A percentile compares a stretch with the other conserved stretches of the same genome.
Conservation (phyloP, 768 basidiomycete species). For the Lactifluus echinatus region DNA sequence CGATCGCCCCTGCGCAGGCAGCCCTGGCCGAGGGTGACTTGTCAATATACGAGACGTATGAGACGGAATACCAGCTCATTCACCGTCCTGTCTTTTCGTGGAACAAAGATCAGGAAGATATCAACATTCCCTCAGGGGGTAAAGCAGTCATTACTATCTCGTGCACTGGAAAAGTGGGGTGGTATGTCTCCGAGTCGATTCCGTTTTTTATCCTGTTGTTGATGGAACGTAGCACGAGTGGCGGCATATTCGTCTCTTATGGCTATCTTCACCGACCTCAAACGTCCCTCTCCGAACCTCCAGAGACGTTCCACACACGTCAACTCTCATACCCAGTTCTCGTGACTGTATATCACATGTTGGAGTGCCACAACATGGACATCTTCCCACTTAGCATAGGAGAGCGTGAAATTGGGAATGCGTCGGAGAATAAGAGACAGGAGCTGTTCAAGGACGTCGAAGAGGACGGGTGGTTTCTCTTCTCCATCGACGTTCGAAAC, state of each 20-base stretch:
- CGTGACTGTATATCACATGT: slow-evolving; percentile 92
- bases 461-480: slow-evolving; percentile 70
- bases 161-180: slow-evolving; percentile 87
- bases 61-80: slow-evolving; percentile 76
- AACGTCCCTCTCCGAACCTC: slow-evolving; percentile 25
- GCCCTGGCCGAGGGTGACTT: slow-evolving; percentile 73
- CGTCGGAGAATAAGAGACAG: slow-evolving; percentile 21
- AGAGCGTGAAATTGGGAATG: slow-evolving; percentile 14
- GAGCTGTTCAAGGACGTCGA: slow-evolving; percentile 36
- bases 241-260: slow-evolving; percentile 79
- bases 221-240: slow-evolving; percentile 49
- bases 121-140: slow-evolving; percentile 62
- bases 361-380: slow-evolving; percentile 81
- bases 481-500: slow-evolving; percentile 87
- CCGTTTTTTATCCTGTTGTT: not conserved
- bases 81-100: slow-evolving; percentile 77
- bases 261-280: slow-evolving; percentile 48
- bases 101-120: slow-evolving; percentile 36
- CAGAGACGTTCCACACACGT: slow-evolving; percentile 70
- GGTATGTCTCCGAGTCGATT: slow-evolving; percentile 44
- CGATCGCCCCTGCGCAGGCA: slow-evolving; percentile 65
- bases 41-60: slow-evolving; percentile 79
- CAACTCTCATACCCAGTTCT: slow-evolving; percentile 82
- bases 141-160: slow-evolving; percentile 57
- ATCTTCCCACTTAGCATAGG: slow-evolving; percentile 53